Percentiles rank a stretch among this genome's conserved stretches.
phyloP scores from a whole-genome alignment of 768 basidiomycete genomes.

The Psilocybe cyanescens region DNA sequence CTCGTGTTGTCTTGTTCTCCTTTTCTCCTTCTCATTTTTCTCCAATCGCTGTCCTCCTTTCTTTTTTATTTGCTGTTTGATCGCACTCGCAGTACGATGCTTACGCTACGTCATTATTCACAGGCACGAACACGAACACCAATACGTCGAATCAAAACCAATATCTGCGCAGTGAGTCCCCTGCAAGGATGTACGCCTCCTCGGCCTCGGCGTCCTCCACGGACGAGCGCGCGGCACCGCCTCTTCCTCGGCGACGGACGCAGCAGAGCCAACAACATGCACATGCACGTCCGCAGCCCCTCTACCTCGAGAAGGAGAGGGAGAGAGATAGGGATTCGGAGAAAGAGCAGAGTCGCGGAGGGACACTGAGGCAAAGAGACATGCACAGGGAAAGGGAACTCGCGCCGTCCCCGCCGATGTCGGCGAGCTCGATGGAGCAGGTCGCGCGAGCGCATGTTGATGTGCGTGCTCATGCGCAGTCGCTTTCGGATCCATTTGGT shows the following conservation, averaged over 20 bases:
- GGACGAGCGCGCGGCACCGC: constrained; percentile 23
- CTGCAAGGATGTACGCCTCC: constrained; percentile 11
- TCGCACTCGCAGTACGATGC: too few relatives aligned
- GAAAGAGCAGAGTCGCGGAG: not conserved
- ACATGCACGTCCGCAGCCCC: not conserved
- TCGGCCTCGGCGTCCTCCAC: constrained; percentile 9
- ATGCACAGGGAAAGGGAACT: constrained; percentile 1
- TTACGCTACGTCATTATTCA: constrained; percentile 20
- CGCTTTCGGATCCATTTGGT: not conserved
- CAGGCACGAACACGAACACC: constrained; percentile 30
- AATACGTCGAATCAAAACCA: not conserved
- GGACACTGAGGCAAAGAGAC: constrained; percentile 7
- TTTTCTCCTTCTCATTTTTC: too few relatives aligned
- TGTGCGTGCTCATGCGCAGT: not conserved
- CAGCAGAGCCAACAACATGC: constrained; percentile 8
- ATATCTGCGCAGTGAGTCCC: not conserved
- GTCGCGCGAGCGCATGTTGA: constrained; percentile 41
- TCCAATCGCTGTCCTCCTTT: too few relatives aligned
- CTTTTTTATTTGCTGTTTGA: too few relatives aligned
- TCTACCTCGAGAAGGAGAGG: not conserved
- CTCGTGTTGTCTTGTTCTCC: too few relatives aligned
- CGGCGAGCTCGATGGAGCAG: constrained; percentile 48
- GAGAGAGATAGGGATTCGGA: not conserved
- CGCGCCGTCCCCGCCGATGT: constrained; percentile 42
- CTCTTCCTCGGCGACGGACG: constrained; percentile 34